Percentiles rank a stretch among this genome's conserved stretches.
Evolutionary conservation across 169 alveolate species (phyloP).

Genomic region (Cryptosporidium viatorum): DNA sequence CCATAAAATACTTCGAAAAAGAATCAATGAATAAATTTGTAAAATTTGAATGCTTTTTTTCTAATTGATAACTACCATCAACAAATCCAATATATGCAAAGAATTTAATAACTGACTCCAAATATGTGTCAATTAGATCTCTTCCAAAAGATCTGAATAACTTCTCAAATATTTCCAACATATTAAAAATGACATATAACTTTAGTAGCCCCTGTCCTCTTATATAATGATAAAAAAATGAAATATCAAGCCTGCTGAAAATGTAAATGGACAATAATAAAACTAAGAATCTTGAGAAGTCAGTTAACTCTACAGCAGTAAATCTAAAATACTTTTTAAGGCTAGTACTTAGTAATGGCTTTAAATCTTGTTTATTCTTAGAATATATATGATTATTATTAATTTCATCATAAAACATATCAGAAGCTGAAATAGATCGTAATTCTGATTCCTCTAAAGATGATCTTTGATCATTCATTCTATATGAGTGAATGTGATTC

Average conservation of each 20-base stretch:
- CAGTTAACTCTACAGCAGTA: slow-evolving; percentile 71
- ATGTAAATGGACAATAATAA: slow-evolving; percentile 82
- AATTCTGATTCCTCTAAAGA: slow-evolving; percentile 66
- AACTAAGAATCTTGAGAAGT: slow-evolving; percentile 81
- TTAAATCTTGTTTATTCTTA: slow-evolving; percentile 1
- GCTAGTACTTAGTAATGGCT: background rate
- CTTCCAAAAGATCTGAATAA: slow-evolving; percentile 88
- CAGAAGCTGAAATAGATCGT: slow-evolving; percentile 9
- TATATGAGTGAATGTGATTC: slow-evolving; percentile 32
- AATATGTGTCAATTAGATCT: slow-evolving; percentile 84
- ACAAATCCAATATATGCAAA: slow-evolving; percentile 16
- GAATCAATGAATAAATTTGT: background rate
- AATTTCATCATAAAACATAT: slow-evolving; percentile 8
- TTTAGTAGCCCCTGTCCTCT: slow-evolving; percentile 91
- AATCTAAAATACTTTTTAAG: slow-evolving; percentile 9
- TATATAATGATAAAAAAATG: slow-evolving; percentile 88
- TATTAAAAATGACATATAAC: slow-evolving; percentile 88
- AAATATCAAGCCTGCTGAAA: slow-evolving; percentile 85
- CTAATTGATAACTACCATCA: background rate
- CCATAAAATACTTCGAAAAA: slow-evolving; percentile 6
- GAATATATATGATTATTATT: background rate
- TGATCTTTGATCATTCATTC: slow-evolving; percentile 55
- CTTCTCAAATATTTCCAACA: slow-evolving; percentile 90
- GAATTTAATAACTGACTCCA: slow-evolving; percentile 11
- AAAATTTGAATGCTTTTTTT: background rate